Evolutionary conservation across 352 stramenopile genomes (phyloP).

Genomic region (Phytophthora agathidicida): DNA sequence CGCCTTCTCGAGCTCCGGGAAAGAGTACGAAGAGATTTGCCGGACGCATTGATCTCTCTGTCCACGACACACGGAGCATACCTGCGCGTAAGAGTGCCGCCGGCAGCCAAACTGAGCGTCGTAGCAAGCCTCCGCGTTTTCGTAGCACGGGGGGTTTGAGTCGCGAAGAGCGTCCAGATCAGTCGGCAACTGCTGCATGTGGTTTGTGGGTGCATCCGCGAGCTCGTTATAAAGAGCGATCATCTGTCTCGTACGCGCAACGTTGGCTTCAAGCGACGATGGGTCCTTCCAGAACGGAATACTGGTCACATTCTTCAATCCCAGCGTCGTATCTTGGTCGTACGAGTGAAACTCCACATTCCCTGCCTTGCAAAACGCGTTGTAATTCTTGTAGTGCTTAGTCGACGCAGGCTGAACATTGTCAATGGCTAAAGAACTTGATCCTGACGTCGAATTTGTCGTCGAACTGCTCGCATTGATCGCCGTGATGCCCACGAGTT

Average conservation of each 20-base stretch:
- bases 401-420: constrained; percentile 20
- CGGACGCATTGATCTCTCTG: constrained; percentile 42
- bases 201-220: constrained; percentile 20
- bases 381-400: constrained; percentile 49
- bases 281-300: constrained; percentile 71
- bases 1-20: constrained; percentile 42
- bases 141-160: constrained; percentile 64
- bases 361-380: constrained; percentile 51
- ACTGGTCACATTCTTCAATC: constrained; percentile 48
- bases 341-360: constrained; percentile 62
- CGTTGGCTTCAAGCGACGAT: constrained; percentile 56
- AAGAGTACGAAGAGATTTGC: constrained; percentile 45
- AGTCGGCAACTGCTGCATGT: constrained; percentile 53
- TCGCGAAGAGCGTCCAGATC: constrained; percentile 46
- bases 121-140: constrained; percentile 62
- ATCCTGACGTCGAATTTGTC: constrained; percentile 22
- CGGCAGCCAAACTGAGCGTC: constrained; percentile 56
- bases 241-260: constrained; percentile 52
- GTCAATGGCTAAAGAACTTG: constrained; percentile 30
- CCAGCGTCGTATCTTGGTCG: constrained; percentile 55
- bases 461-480: constrained; percentile 21
- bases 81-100: constrained; percentile 66
- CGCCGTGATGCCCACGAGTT: constrained; percentile 72
- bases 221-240: constrained; percentile 61
- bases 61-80: constrained; percentile 61